Evolutionary conservation across 2,329 filamentous ascomycete species (phyloP), one percentile per base, ranked within the genome.

Genomic region (Scytalidium sp.): DNA sequence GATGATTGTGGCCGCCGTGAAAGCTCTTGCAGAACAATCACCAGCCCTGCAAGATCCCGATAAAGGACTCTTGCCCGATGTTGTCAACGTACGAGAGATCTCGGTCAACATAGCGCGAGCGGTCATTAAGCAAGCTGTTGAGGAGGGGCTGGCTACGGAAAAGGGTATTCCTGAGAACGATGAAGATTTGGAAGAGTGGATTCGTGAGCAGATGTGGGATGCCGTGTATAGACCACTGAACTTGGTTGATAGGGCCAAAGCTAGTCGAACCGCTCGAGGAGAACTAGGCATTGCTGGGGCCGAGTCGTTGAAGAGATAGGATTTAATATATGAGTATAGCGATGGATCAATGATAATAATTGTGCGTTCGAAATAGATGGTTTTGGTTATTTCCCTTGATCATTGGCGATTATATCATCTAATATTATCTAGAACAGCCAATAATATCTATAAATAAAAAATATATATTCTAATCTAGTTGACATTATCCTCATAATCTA

Each of bases 1-100:
- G 54, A 92, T 96, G 83, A 81, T 96, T 11, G 87, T 95, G 0
- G 87, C 88, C 1, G 91, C 90, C 0, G 84, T 88, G 3, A 80
- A 85, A 60, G 87, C 84, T 2, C 79, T 96, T 0, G 85, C 88
- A 1, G 78, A 77, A 3, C 75, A 87, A 50, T 86, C 86, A 0
- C 91, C 91, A 0, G 87, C 88, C 0, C 71, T 91, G 1, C 52
- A 67, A 45, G 82, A 90, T 57, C 69, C 78, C 0, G 79, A 76
- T 9, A 81, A 80, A 15, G 87, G 86, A 0, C 71, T 96, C 3
- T 68, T 96, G 1, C 90, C 90, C 0, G 89, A 90, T 51, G 87
- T 96, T 0, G 79, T 81, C 3, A 75, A 85, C 29, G 90, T 93
- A 9, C 75, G 88, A 1, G 78, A 85, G 13, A 85, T 95, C 15